Evolutionary conservation across 208 protist genomes (phyloP).

Genomic region (Trypanosoma mega): DNA sequence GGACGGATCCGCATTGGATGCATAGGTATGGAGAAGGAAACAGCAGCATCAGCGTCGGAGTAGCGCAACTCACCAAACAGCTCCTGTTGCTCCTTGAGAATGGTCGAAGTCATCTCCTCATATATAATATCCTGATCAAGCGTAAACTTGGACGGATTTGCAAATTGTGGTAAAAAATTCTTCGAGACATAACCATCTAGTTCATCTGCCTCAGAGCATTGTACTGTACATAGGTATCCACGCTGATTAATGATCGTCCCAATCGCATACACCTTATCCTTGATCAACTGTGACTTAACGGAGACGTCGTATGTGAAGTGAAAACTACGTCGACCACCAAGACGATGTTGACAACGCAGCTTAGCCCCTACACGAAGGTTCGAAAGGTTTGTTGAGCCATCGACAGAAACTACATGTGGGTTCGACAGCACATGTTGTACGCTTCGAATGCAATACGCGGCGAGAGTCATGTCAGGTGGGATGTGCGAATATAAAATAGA

Average conservation of each 20-base stretch:
- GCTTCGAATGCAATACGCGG: slow-evolving; percentile 60
- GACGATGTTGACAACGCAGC: slow-evolving; percentile 45
- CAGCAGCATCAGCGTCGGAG: slow-evolving; percentile 75
- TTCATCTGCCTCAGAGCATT: slow-evolving; percentile 66
- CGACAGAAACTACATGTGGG: slow-evolving; percentile 66
- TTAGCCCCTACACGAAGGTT: slow-evolving; percentile 64
- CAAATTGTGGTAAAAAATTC: slow-evolving; percentile 70
- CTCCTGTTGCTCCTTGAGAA: slow-evolving; percentile 75
- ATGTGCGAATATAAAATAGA: slow-evolving; percentile 75
- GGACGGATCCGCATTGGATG: slow-evolving; percentile 81
- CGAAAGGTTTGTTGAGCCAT: slow-evolving; percentile 57
- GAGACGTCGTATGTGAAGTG: slow-evolving; percentile 59
- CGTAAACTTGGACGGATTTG: slow-evolving; percentile 36
- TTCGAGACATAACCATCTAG: slow-evolving; percentile 69
- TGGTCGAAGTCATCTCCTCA: slow-evolving; percentile 41
- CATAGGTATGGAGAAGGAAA: slow-evolving; percentile 75
- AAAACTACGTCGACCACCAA: slow-evolving; percentile 72
- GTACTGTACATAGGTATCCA: slow-evolving; percentile 73
- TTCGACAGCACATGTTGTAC: slow-evolving; percentile 76
- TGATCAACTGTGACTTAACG: slow-evolving; percentile 54
- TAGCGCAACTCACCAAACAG: slow-evolving; percentile 80
- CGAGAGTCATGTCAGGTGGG: slow-evolving; percentile 57
- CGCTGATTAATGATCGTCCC: slow-evolving; percentile 67
- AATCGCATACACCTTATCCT: slow-evolving; percentile 66
- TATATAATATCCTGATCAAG: slow-evolving; percentile 80